Base-by-base conservation (phyloP, 1,139 yeast species). In the Arxiozyma heterogenica region DNA sequence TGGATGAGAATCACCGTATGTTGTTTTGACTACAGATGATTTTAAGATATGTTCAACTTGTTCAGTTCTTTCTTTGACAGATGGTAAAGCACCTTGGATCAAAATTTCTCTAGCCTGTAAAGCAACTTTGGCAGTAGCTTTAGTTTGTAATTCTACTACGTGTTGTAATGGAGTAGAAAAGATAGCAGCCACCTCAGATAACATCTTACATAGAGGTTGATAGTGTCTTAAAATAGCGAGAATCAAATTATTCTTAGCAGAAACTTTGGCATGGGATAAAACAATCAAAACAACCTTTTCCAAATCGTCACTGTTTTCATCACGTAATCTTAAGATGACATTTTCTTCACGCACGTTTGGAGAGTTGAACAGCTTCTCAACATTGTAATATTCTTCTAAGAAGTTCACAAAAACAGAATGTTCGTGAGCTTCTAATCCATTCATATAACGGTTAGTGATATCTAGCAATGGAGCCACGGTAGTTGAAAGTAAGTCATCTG, bases 31-130 rank as follows among this genome's bases (percentile, higher is more conserved):
- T 51, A 93, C 98, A 47, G 97, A 84, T 20, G 95, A 83, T 71
- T 91, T 83, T 72, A 93, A 80, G 64, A 93, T 93, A 71, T 91
- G 98, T 73, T 93, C 98, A 68, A 93, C 80, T 75, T 94, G 98
- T 69, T 91, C 97, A 27, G 96, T 86, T 75, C 98, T 85, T 75
- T 93, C 98, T 71, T 87, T 84, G 60, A 90, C 84, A 6, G 98
- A 90, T 49, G 99, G 98, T 73, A 93, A 78, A 45, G 98, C 89
- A 70, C 97, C 91, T 76, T 91, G 96, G 64, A 93, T 93, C 66
- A 93, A 81, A 59, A 93, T 86, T 74, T 94, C 99, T 71, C 98
- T 84, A 1, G 97, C 97, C 71, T 89, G 90, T 67, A 93, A 78
- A n/a, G 96, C 88, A 53, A 93, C 97, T 77, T 91, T 93, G 41